Conservation (phyloP, 371 early-diverging fungal genomes). For the Rhizopus delemar region DNA sequence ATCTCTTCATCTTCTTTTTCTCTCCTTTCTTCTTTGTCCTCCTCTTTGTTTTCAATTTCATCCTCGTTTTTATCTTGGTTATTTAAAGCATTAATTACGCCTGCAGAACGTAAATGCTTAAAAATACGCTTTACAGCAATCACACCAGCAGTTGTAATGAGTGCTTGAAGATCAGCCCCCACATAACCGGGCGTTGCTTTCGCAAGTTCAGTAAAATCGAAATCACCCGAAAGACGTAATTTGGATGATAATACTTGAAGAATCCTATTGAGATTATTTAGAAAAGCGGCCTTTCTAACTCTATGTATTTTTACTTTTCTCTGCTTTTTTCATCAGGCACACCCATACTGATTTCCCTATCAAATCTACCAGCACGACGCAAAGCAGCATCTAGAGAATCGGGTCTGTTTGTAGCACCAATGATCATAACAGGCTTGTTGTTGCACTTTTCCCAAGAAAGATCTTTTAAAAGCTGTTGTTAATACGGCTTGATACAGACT, state of each 20-base stretch:
- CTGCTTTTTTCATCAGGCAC: constrained; percentile 97
- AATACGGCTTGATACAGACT: neutral
- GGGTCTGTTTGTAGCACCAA: constrained; percentile 99
- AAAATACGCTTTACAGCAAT: constrained; percentile 94
- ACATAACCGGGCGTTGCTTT: constrained; percentile 98
- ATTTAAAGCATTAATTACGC: constrained; percentile 17
- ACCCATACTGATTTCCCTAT: constrained; percentile 96
- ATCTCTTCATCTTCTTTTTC: constrained; percentile 14
- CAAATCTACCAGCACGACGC: constrained; percentile 98
- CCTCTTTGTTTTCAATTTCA: constrained; percentile 35
- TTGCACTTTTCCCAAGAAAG: constrained; percentile 84
- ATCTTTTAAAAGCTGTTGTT: constrained; percentile 40
- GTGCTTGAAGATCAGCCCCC: constrained; percentile 97
- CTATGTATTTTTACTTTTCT: constrained; percentile 62
- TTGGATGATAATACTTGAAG: constrained; percentile 88
- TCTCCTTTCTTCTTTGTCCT: constrained; percentile 40
- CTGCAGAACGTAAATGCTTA: constrained; percentile 63
- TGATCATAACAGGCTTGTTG: constrained; percentile 92
- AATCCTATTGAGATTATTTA: constrained; percentile 59
- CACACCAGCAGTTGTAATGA: constrained; percentile 97
- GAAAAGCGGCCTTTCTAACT: neutral
- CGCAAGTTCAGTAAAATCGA: constrained; percentile 89
- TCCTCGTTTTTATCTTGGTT: constrained; percentile 24
- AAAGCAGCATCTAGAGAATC: constrained; percentile 98
- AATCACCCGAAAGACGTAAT: constrained; percentile 81